Percentiles rank a stretch among this genome's conserved stretches.
Conservation (phyloP, 129 eudicot genomes). For the Escallonia rubra region DNA sequence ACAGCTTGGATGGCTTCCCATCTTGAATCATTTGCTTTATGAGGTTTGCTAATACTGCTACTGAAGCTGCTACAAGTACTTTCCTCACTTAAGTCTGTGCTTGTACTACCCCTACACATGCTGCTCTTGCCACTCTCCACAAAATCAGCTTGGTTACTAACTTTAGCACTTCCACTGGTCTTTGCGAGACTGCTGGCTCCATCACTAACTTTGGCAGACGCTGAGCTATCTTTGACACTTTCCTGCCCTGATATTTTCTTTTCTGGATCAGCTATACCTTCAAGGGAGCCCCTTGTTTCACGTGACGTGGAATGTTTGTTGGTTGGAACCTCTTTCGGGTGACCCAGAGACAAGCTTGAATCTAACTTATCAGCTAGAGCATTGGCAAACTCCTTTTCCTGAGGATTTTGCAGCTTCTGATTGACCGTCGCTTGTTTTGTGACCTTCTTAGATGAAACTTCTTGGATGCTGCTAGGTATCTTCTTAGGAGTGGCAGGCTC, state of each 20-base stretch:
- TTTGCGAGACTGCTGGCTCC: slow-evolving; percentile 37
- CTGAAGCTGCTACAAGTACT: slow-evolving; percentile 79
- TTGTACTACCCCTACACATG: slow-evolving; percentile 68
- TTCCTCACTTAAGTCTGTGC: slow-evolving; percentile 74
- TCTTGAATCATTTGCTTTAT: slow-evolving; percentile 70
- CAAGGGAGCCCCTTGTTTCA: slow-evolving; percentile 16
- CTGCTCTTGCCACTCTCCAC: slow-evolving; percentile 75
- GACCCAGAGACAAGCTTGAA: slow-evolving; percentile 34
- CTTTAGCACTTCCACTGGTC: slow-evolving; percentile 47
- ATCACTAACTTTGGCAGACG: slow-evolving; percentile 38
- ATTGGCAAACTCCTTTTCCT: slow-evolving; percentile 24
- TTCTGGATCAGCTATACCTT: slow-evolving; percentile 30
- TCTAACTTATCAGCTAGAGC: slow-evolving; percentile 36
- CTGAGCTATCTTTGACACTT: slow-evolving; percentile 32
- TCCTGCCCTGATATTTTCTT: slow-evolving; percentile 30
- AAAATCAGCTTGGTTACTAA: slow-evolving; percentile 38
- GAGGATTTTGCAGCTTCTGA: slow-evolving; percentile 20
- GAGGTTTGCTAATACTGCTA: slow-evolving; percentile 67
- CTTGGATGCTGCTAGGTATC: slow-evolving; percentile 15
- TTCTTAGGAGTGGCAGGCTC: slow-evolving; percentile 31
- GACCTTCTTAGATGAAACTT: slow-evolving; percentile 15
- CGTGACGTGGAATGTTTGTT: slow-evolving; percentile 3
- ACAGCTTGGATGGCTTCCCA: slow-evolving; percentile 88
- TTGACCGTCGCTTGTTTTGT: slow-evolving; percentile 11
- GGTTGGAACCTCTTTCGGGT: slow-evolving; percentile 16